Conservation (phyloP, 2,329 filamentous ascomycete species). For the Diplodia intermedia region DNA sequence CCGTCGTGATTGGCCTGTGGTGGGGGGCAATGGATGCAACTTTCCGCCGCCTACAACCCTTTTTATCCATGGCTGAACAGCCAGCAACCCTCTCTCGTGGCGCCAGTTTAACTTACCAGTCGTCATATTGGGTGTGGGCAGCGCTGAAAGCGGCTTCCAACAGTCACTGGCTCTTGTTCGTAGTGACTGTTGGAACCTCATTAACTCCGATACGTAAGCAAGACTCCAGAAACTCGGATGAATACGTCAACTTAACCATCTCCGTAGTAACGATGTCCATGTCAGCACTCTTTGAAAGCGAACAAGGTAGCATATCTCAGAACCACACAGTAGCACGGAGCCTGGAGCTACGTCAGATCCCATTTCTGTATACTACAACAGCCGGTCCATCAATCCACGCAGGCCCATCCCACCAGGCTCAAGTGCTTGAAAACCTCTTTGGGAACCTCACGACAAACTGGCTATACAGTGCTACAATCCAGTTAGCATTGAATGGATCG, state of each 20-base stretch:
- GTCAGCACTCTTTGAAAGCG: not conserved
- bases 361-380: not conserved
- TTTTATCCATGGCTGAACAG: conserved; percentile 34
- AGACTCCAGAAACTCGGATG: not conserved
- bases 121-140: not conserved
- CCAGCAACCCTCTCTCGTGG: not conserved
- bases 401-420: not conserved
- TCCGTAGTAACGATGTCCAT: not conserved
- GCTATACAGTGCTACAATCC: conserved; percentile 34
- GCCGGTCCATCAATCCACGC: not conserved
- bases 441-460: conserved; percentile 34
- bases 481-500: conserved; percentile 34
- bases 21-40: conserved; percentile 39
- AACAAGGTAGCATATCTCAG: not conserved
- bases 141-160: not conserved
- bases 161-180: not conserved
- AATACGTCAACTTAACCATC: not conserved
- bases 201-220: not conserved
- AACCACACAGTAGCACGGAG: not conserved
- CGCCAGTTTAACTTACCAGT: not conserved
- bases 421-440: conserved; percentile 16
- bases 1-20: conserved; percentile 37
- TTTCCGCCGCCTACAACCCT: conserved; percentile 37
- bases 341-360: not conserved
- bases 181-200: not conserved